phyloP scores from a whole-genome alignment of 345 rosid species.

The Reutealis trisperma region DNA sequence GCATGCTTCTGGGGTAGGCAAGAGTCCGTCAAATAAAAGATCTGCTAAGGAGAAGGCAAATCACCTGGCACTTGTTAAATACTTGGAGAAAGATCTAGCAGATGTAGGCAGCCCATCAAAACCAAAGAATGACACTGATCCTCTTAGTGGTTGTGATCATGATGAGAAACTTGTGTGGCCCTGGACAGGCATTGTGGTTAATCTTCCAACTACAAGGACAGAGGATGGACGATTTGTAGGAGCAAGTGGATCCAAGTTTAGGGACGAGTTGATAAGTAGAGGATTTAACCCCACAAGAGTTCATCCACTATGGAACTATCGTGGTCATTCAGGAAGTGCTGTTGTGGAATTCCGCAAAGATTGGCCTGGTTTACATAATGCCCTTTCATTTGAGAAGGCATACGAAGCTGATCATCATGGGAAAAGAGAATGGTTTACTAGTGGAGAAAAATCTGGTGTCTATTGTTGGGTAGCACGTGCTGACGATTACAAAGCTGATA shows the following conservation, averaged over 20 bases:
- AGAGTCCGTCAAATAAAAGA: conserved; percentile 70
- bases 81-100: conserved; percentile 59
- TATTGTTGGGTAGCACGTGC: conserved; percentile 96
- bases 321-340: conserved; percentile 88
- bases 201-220: conserved; percentile 64
- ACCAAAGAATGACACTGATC: conserved; percentile 24
- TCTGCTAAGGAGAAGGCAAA: conserved; percentile 68
- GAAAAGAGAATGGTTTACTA: conserved; percentile 61
- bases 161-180: conserved; percentile 87
- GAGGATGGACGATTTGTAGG: conserved; percentile 70
- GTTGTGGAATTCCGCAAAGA: conserved; percentile 83
- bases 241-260: conserved; percentile 82
- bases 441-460: conserved; percentile 50
- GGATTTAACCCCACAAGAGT: conserved; percentile 90
- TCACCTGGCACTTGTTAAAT: conserved; percentile 81
- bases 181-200: conserved; percentile 80
- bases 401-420: conserved; percentile 83
- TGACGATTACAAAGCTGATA: conserved; percentile 66
- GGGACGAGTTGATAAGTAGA: conserved; percentile 65
- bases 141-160: conserved; percentile 43
- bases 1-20: conserved; percentile 96
- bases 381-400: conserved; percentile 83
- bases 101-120: conserved; percentile 25
- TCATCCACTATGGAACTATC: conserved; percentile 76
- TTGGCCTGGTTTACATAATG: conserved; percentile 93